Base-by-base conservation (phyloP, 2,329 filamentous ascomycete genomes). In the Colletotrichum orchidophilum region DNA sequence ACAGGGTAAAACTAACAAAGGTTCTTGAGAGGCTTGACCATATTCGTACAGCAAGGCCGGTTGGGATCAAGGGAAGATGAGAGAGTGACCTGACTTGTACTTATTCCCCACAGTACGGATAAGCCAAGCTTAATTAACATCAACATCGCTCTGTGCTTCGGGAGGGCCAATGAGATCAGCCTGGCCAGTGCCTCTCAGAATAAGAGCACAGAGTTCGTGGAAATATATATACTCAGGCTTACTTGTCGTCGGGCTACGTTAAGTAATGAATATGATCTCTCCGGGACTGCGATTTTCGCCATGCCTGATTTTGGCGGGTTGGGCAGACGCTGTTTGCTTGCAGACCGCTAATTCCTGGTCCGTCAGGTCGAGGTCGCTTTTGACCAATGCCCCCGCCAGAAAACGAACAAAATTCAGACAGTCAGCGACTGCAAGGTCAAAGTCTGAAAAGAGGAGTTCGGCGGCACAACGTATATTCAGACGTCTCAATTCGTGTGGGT, bases 21-120 rank as follows among this genome's bases (percentile, higher is more conserved):
- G 59, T 35, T 12, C 57, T 29, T 49, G n/a, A n/a, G 15, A 31
- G 49, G 49, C 33, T 66, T 26, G 31, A 24, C 24, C 50, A 15
- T 24, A n/a, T n/a, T n/a, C n/a, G n/a, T n/a, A 27, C 9, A 21
- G 11, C 50, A 53, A 53, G 21, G 55, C 42, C 29, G 42, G 50
- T 24, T 55, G 49, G 66, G 39, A 46, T 46, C 26, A 54, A 59
- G 26, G 46, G 49, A 61, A 33, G 50, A 7, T 31, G 24, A 67
- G 15, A 42, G 33, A 55, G 53, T 39, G 53, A 52, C 52, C 33
- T 42, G 33, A 61, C 49, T 29, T 35, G 62, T 55, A 55, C 49
- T 35, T 49, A 13, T 49, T 55, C 46, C 35, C 49, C 62, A 61
- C 62, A 49, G 49, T 64, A 26, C n/a, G n/a, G n/a, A n/a, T n/a